Conservation (phyloP, 768 basidiomycete genomes). For the Hygrophoropsis aurantiaca region DNA sequence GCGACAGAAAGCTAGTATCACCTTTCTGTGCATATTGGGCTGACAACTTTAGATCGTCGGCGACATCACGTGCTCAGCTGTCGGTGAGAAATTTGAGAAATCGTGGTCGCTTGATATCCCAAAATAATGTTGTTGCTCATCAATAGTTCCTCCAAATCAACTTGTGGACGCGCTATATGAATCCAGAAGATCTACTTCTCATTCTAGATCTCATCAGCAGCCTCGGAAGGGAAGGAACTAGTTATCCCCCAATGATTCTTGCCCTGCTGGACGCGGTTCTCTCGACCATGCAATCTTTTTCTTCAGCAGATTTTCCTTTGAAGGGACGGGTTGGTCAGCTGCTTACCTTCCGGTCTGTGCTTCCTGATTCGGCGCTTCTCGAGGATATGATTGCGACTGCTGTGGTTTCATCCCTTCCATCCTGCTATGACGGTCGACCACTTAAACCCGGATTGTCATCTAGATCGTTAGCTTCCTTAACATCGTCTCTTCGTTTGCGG, state of each 20-base stretch:
- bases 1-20: slow-evolving; percentile 41
- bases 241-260: slow-evolving; percentile 1
- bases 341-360: slow-evolving; percentile 32
- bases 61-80: slow-evolving; percentile 11
- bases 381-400: slow-evolving; percentile 49
- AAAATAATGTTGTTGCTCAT: no score
- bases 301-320: slow-evolving; percentile 23
- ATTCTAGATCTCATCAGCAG: slow-evolving; percentile 41
- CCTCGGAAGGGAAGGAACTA: slow-evolving; percentile 7
- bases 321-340: slow-evolving; percentile 36
- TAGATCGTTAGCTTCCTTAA: slow-evolving; percentile 9
- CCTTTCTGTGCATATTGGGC: slow-evolving; percentile 47
- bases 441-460: slow-evolving; percentile 5
- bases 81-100: slow-evolving; percentile 7
- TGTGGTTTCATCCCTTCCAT: slow-evolving; percentile 35
- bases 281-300: slow-evolving; percentile 24
- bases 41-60: slow-evolving; percentile 10
- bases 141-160: slow-evolving; percentile 12
- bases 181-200: slow-evolving; percentile 37
- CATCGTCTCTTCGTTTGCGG: neutral
- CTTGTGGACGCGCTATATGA: slow-evolving; percentile 61
- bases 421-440: slow-evolving; percentile 23
- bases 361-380: slow-evolving; percentile 37
- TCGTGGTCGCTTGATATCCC: neutral
- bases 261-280: slow-evolving; percentile 39